phyloP scores from a whole-genome alignment of 2,329 filamentous ascomycete genomes.

The Claviceps maximensis region DNA sequence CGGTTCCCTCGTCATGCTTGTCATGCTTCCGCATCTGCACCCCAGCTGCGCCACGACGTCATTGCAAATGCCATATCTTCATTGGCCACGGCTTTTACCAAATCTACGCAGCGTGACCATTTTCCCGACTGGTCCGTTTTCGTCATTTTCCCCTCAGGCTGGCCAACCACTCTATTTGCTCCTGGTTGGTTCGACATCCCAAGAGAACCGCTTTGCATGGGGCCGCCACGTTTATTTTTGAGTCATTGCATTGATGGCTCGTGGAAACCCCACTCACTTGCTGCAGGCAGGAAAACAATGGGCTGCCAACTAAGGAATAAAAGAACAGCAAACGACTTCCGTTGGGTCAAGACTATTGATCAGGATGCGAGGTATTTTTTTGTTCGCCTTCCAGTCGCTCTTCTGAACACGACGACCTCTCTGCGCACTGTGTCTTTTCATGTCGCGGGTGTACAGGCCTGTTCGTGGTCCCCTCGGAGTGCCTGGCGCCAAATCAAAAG shows the following conservation, averaged over 20 bases:
- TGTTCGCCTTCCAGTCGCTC: not conserved
- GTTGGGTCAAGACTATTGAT: no score
- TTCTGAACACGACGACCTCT: not conserved
- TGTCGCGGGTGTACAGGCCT: no score
- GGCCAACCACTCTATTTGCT: not conserved
- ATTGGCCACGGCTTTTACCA: not conserved
- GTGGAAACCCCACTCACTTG: not conserved
- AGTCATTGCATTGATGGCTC: not conserved
- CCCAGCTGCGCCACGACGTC: conserved; percentile 1
- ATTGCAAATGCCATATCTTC: not conserved
- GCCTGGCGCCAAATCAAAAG: no score
- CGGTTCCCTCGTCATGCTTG: not conserved
- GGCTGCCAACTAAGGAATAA: not conserved
- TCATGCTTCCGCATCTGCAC: not conserved
- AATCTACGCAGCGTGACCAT: not conserved
- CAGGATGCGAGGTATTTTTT: no score
- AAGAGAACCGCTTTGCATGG: not conserved
- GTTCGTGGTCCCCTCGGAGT: no score
- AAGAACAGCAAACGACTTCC: not conserved
- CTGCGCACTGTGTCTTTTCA: no score
- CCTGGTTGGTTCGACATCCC: not conserved
- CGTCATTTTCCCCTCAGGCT: no score
- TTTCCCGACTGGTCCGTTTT: not conserved
- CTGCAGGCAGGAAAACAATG: not conserved
- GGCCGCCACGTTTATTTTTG: not conserved